Evolutionary conservation across 495 filamentous ascomycete genomes (phyloP).

Genomic region (Articulospora tetracladia): DNA sequence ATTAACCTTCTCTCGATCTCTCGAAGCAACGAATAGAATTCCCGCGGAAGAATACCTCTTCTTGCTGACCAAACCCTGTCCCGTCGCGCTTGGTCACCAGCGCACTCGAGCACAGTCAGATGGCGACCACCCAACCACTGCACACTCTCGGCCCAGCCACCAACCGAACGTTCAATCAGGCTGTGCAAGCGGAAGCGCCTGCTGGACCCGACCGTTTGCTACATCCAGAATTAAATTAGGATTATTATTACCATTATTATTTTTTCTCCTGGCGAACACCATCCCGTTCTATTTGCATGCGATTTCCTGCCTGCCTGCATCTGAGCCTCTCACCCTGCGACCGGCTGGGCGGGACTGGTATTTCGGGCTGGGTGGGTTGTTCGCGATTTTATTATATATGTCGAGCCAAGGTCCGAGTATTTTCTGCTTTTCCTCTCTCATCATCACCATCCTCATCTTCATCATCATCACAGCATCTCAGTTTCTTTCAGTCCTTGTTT

Average conservation of each 20-base stretch:
- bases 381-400: neutral
- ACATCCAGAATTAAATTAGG: neutral
- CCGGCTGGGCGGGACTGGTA: neutral
- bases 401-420: neutral
- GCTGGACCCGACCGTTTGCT: neutral
- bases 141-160: neutral
- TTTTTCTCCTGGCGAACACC: neutral
- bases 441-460: no score
- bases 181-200: neutral
- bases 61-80: no score
- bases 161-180: neutral
- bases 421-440: neutral
- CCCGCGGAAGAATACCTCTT: no score
- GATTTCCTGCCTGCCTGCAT: no score
- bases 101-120: neutral
- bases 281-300: neutral
- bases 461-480: neutral
- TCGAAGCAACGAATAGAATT: no score
- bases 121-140: neutral
- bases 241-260: neutral
- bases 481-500: neutral
- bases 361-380: no score
- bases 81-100: no score
- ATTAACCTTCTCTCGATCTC: no score
- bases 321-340: neutral